Evolutionary conservation across 2,329 filamentous ascomycete species (phyloP).

Genomic region (Claviceps digitariae): DNA sequence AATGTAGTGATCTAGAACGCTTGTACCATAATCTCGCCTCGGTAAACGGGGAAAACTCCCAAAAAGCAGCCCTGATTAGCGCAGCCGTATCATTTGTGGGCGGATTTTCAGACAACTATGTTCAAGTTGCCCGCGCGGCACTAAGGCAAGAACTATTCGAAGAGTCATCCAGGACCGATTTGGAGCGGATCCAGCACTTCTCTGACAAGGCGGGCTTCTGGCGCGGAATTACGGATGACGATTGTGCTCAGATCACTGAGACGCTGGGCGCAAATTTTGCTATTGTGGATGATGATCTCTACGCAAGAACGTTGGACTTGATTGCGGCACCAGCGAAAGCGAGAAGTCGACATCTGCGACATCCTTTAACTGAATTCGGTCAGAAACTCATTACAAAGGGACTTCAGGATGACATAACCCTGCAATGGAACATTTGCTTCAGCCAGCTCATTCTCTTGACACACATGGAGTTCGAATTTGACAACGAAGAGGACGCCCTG

Average conservation of each 20-base stretch:
- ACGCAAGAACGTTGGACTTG: constrained; percentile 34
- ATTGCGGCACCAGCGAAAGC: constrained; percentile 32
- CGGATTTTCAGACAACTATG: constrained; percentile 54
- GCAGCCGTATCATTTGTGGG: constrained; percentile 59
- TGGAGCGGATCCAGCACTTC: constrained; percentile 64
- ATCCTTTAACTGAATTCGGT: constrained; percentile 61
- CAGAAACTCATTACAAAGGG: constrained; percentile 61
- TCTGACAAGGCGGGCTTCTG: constrained; percentile 68
- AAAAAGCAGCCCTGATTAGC: constrained; percentile 49
- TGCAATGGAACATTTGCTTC: constrained; percentile 62
- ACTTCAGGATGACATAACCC: constrained; percentile 62
- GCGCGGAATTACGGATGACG: constrained; percentile 69
- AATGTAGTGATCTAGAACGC: constrained; percentile 65
- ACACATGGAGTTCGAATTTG: constrained; percentile 74
- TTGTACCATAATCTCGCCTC: constrained; percentile 53
- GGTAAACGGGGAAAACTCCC: constrained; percentile 38
- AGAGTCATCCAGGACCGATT: constrained; percentile 54
- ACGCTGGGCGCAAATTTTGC: constrained; percentile 53
- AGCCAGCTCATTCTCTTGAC: constrained; percentile 72
- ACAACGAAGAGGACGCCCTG: constrained; percentile 55
- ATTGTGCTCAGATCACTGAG: constrained; percentile 56
- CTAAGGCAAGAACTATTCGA: constrained; percentile 62
- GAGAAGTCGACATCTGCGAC: constrained; percentile 30
- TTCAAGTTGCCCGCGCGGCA: constrained; percentile 52
- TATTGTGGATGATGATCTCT: constrained; percentile 42